Conservation (phyloP, 1,284 basidiomycete genomes). For the Cryptococcus wingfieldii region DNA sequence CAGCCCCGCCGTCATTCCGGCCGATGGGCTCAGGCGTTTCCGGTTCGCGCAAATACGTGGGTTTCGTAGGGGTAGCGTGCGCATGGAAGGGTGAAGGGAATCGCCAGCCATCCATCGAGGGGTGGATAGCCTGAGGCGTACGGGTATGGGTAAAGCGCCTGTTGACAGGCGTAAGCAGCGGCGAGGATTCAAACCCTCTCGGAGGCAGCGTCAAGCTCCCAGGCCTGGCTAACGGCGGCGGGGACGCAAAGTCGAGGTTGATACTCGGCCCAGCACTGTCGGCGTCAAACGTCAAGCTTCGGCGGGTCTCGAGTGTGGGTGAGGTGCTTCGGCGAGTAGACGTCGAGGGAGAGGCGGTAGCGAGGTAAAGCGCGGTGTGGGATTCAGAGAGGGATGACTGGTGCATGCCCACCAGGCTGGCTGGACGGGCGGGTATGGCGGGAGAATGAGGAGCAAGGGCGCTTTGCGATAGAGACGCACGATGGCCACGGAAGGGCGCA, state of each 20-base stretch:
- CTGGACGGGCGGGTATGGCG: slow-evolving; percentile 16
- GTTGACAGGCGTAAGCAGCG: slow-evolving; percentile 16
- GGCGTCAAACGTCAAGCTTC: slow-evolving; percentile 36
- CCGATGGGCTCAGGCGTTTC: not conserved
- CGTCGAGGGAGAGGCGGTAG: slow-evolving; percentile 38
- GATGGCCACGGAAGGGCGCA: slow-evolving; percentile 27
- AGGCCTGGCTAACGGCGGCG: not conserved
- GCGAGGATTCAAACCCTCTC: slow-evolving; percentile 6
- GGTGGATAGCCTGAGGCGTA: slow-evolving; percentile 30
- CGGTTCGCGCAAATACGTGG: slow-evolving; percentile 1
- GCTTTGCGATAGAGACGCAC: slow-evolving; percentile 15
- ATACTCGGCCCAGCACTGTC: slow-evolving; percentile 35
- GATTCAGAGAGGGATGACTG: slow-evolving; percentile 45
- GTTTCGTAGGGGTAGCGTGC: slow-evolving; percentile 17
- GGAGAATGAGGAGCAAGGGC: slow-evolving; percentile 1
- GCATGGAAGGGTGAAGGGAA: slow-evolving; percentile 28
- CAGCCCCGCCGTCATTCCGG: slow-evolving; percentile 13
- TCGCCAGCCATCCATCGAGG: slow-evolving; percentile 38
- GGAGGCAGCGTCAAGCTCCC: slow-evolving; percentile 7
- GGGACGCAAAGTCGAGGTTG: slow-evolving; percentile 6
- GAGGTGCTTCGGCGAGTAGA: slow-evolving; percentile 29
- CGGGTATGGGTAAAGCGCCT: slow-evolving; percentile 18
- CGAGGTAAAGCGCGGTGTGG: slow-evolving; percentile 44
- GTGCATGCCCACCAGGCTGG: slow-evolving; percentile 29
- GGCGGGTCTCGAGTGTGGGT: slow-evolving; percentile 32